phyloP scores from a whole-genome alignment of 306 rosid genomes.

The Acacia acuminata region DNA sequence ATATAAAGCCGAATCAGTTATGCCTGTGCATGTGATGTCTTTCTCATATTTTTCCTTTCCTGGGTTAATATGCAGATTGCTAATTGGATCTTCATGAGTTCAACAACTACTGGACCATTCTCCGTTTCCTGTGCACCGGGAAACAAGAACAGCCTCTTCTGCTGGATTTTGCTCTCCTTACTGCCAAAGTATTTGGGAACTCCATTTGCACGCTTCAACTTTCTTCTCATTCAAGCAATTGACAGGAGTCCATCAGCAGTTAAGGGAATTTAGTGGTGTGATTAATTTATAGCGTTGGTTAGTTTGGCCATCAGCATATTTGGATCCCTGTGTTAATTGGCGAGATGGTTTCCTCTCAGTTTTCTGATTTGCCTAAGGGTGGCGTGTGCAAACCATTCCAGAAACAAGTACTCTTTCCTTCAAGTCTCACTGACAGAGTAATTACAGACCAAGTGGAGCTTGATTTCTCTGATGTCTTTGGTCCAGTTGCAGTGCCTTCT shows the following conservation, averaged over 20 bases:
- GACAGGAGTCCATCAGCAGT: conserved; percentile 83
- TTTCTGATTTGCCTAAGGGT: conserved; percentile 54
- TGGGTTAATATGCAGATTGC: conserved; percentile 52
- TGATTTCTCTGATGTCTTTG: conserved; percentile 89
- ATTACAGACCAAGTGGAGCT: conserved; percentile 71
- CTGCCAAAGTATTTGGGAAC: conserved; percentile 87
- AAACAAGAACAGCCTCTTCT: conserved; percentile 80
- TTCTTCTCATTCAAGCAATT: conserved; percentile 74
- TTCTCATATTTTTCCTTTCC: conserved; percentile 11
- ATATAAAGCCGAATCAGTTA: neutral
- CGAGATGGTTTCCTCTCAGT: conserved; percentile 81
- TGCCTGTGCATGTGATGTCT: neutral
- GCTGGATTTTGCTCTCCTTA: conserved; percentile 78
- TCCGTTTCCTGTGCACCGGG: conserved; percentile 94
- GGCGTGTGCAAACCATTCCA: conserved; percentile 42
- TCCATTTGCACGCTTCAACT: conserved; percentile 71
- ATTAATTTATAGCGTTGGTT: conserved; percentile 39
- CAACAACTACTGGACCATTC: conserved; percentile 73
- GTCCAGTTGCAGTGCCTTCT: conserved; percentile 64
- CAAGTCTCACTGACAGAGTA: conserved; percentile 39
- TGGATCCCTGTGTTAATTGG: conserved; percentile 33
- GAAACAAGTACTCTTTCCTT: conserved; percentile 51
- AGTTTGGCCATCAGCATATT: conserved; percentile 41
- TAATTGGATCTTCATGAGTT: conserved; percentile 93
- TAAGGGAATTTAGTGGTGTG: conserved; percentile 37